A percentile compares a stretch with the other conserved stretches of the same genome.
Conservation (phyloP, 345 rosid species). For the Stellera chamaejasme region DNA sequence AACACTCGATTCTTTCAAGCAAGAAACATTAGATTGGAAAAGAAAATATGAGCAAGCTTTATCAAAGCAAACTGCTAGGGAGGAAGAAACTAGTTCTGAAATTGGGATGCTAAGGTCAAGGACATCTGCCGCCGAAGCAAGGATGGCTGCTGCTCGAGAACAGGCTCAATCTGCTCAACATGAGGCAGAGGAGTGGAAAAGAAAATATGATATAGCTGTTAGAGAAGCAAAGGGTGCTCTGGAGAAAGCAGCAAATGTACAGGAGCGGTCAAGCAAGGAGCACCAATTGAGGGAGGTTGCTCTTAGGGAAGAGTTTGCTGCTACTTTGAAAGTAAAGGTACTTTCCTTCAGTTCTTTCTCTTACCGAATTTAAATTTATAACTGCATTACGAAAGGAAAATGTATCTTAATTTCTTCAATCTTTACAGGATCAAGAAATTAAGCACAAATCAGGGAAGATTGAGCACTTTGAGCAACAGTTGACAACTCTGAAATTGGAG, state of each 20-base stretch:
- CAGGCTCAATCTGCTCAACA: slow-evolving; percentile 82
- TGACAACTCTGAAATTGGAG: slow-evolving; percentile 72
- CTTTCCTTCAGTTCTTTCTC: background rate
- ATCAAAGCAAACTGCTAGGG: slow-evolving; percentile 68
- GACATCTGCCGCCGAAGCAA: slow-evolving; percentile 89
- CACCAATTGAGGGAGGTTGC: slow-evolving; percentile 83
- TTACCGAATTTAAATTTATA: background rate
- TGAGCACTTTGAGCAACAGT: slow-evolving; percentile 72
- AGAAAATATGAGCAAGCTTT: slow-evolving; percentile 62
- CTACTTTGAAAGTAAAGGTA: slow-evolving; percentile 66
- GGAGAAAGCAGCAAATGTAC: slow-evolving; percentile 85
- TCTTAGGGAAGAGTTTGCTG: slow-evolving; percentile 63
- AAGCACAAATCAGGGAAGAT: slow-evolving; percentile 57
- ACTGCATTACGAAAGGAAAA: slow-evolving; percentile 3
- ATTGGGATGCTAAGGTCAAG: slow-evolving; percentile 70
- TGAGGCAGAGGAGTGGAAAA: slow-evolving; percentile 90
- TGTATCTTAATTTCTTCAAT: slow-evolving; percentile 11
- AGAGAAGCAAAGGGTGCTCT: slow-evolving; percentile 87
- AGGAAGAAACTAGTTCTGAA: slow-evolving; percentile 67
- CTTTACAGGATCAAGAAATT: slow-evolving; percentile 73
- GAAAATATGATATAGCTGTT: slow-evolving; percentile 79
- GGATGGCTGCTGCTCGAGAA: slow-evolving; percentile 92
- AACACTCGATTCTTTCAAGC: slow-evolving; percentile 63
- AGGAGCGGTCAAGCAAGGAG: slow-evolving; percentile 73
- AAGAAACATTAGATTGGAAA: slow-evolving; percentile 68